These are phyloP conservation scores for Trametes maxima DNA, from an alignment of 768 basidiomycete species.

Conservation along the genomic window DNA sequence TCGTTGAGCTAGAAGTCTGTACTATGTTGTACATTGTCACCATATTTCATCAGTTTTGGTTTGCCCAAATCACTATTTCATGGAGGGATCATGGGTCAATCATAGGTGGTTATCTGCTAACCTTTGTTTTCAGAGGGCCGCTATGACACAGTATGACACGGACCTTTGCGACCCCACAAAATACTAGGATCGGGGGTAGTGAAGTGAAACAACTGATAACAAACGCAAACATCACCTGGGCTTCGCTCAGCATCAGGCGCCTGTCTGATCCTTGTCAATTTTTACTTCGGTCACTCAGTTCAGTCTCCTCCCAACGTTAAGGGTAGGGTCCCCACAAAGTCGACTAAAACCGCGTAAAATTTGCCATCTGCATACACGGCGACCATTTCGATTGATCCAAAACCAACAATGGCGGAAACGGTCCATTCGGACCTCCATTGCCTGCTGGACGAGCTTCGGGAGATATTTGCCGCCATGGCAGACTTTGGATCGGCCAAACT, in stretches of 20 bases:
- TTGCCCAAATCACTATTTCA: not conserved
- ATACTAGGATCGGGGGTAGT: not conserved
- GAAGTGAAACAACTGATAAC: not conserved
- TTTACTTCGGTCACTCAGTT: no score
- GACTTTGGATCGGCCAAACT: conserved; percentile 29
- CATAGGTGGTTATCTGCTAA: not conserved
- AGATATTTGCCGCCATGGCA: conserved; percentile 29
- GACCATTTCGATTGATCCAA: not conserved
- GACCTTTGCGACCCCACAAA: no score
- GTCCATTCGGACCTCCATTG: conserved; percentile 31
- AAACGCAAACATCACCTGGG: not conserved
- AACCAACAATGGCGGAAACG: not conserved
- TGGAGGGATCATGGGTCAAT: no score
- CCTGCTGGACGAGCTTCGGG: conserved; percentile 30
- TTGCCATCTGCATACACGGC: no score
- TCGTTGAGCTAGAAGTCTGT: conserved; percentile 3
- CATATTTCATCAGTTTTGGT: not conserved
- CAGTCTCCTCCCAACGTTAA: no score
- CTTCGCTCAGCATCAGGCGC: not conserved
- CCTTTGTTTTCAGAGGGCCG: not conserved
- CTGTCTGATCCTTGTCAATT: not conserved
- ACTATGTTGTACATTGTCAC: conserved; percentile 8
- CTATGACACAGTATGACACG: no score
- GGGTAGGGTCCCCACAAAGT: no score
- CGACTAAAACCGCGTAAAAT: no score